A percentile compares a stretch with the other conserved stretches of the same genome.
phyloP scores from a whole-genome alignment of 768 basidiomycete genomes.

The Mrakia frigida region DNA sequence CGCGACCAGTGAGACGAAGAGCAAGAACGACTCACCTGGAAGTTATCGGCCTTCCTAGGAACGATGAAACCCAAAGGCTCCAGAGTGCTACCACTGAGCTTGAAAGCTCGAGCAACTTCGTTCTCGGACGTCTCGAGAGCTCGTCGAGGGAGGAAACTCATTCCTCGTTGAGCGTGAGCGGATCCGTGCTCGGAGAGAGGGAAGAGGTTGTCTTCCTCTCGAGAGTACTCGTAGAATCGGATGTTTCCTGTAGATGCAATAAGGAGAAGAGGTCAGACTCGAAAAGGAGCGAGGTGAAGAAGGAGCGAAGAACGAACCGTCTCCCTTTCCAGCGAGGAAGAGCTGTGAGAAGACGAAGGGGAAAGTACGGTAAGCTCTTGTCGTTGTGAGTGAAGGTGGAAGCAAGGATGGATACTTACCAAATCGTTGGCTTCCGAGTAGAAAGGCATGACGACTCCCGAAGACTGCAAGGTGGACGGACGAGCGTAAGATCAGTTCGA shows the following conservation, averaged over 20 bases:
- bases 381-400: background rate
- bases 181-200: slow-evolving; percentile 65
- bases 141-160: slow-evolving; percentile 92
- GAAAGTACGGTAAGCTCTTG: slow-evolving; percentile 26
- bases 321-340: slow-evolving; percentile 71
- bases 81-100: slow-evolving; percentile 64
- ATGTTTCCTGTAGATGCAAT: slow-evolving; percentile 77
- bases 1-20: background rate
- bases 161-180: slow-evolving; percentile 61
- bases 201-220: slow-evolving; percentile 71
- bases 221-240: slow-evolving; percentile 79
- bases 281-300: background rate
- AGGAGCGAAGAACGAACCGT: slow-evolving; percentile 41
- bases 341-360: background rate
- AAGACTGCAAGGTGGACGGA: slow-evolving; percentile 43
- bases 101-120: slow-evolving; percentile 93
- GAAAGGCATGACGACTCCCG: slow-evolving; percentile 78
- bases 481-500: no score
- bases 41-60: slow-evolving; percentile 62
- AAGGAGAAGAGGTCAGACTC: slow-evolving; percentile 30
- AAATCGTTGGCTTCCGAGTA: slow-evolving; percentile 86
- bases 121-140: slow-evolving; percentile 82
- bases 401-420: slow-evolving; percentile 44
- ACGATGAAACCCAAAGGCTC: slow-evolving; percentile 95
- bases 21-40: slow-evolving; percentile 43